These are phyloP conservation scores for Lachnum nothofagi DNA, from an alignment of 2,329 filamentous ascomycete species.

Conservation along the genomic window DNA sequence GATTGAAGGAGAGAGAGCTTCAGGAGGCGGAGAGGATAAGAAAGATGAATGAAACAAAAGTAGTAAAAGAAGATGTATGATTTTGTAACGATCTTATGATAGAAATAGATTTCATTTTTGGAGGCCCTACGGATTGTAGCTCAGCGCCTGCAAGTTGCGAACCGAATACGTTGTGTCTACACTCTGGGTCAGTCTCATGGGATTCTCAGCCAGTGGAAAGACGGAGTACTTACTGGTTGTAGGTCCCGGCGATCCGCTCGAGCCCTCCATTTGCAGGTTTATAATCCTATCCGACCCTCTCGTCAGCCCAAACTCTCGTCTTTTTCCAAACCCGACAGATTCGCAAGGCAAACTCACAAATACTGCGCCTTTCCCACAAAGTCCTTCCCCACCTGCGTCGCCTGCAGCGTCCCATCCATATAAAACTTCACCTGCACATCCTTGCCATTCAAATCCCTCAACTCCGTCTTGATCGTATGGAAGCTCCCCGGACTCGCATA, in stretches of 20 bases:
- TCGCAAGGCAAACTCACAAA: slow-evolving; percentile 11
- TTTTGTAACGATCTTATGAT: no score
- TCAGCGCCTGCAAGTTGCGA: slow-evolving; percentile 2
- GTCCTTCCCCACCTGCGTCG: slow-evolving; percentile 46
- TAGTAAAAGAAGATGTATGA: neutral
- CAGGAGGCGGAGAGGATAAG: neutral
- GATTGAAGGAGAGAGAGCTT: neutral
- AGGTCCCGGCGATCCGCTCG: slow-evolving; percentile 5
- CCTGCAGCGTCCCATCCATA: slow-evolving; percentile 45
- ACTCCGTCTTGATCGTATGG: slow-evolving; percentile 47
- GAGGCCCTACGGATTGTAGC: slow-evolving; percentile 5
- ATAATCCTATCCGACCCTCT: neutral
- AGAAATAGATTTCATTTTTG: no score
- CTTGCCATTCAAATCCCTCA: slow-evolving; percentile 45
- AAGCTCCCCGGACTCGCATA: slow-evolving; percentile 43
- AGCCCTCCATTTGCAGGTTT: slow-evolving; percentile 10
- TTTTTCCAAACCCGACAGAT: neutral
- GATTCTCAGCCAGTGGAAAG: neutral
- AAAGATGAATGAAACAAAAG: neutral
- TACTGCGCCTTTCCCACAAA: slow-evolving; percentile 43
- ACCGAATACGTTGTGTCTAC: slow-evolving; percentile 4
- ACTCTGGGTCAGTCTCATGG: neutral
- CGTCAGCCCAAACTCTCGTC: neutral
- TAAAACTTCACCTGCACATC: slow-evolving; percentile 51
- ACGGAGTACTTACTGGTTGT: neutral